Evolutionary conservation across 305 asterid species (phyloP).

Genomic region (Euphrasia arctica): DNA sequence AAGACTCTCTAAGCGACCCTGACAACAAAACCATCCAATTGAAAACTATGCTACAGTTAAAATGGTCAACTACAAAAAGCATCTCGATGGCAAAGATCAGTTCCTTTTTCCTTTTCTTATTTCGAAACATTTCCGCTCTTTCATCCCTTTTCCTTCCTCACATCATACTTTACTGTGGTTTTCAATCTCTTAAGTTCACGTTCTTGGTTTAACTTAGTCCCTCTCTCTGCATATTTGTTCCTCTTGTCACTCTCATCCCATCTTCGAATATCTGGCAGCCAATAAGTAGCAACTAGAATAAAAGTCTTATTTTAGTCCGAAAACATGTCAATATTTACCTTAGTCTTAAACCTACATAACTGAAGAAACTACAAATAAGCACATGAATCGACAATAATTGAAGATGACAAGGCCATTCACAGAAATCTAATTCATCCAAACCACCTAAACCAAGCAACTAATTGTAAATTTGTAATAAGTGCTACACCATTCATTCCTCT

Average conservation of each 20-base stretch:
- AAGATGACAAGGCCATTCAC: slow-evolving; percentile 18
- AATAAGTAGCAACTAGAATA: slow-evolving; percentile 30
- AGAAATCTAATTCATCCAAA: not conserved
- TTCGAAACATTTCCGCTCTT: slow-evolving; percentile 15
- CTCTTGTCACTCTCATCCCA: slow-evolving; percentile 29
- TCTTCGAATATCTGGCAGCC: slow-evolving; percentile 31
- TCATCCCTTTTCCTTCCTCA: slow-evolving; percentile 30
- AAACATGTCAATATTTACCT: slow-evolving; percentile 24
- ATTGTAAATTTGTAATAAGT: slow-evolving; percentile 2
- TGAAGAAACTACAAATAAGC: slow-evolving; percentile 9
- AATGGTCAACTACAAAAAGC: slow-evolving; percentile 14
- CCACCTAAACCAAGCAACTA: slow-evolving; percentile 12
- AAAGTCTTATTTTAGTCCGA: slow-evolving; percentile 23
- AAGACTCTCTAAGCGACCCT: not conserved
- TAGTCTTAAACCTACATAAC: slow-evolving; percentile 4
- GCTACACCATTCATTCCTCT: slow-evolving; percentile 14
- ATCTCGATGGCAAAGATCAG: slow-evolving; percentile 6
- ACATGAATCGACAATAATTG: slow-evolving; percentile 13
- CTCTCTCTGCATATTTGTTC: slow-evolving; percentile 24
- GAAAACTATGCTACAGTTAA: slow-evolving; percentile 12
- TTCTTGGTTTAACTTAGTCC: slow-evolving; percentile 35
- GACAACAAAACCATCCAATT: not conserved
- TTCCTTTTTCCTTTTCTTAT: slow-evolving; percentile 3
- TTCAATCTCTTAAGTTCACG: slow-evolving; percentile 39
- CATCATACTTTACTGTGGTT: slow-evolving; percentile 33